Conservation (phyloP, 495 filamentous ascomycete genomes). For the Neurospora sp. region DNA sequence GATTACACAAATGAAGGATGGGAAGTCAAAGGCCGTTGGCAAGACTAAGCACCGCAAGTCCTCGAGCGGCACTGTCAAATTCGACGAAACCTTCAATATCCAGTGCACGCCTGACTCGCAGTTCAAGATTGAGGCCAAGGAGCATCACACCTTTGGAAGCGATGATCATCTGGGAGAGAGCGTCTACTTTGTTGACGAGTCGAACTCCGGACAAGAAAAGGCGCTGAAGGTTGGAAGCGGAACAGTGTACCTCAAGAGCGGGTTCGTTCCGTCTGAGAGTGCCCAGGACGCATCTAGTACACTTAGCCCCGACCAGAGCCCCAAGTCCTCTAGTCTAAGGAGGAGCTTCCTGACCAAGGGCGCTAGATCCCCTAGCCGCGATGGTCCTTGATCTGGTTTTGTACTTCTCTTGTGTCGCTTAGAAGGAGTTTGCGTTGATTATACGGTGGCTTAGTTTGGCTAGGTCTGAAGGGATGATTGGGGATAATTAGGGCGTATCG, state of each 20-base stretch:
- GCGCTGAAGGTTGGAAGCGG: constrained; percentile 57
- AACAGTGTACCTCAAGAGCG: constrained; percentile 54
- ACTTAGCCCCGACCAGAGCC: constrained; percentile 37
- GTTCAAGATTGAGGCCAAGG: constrained; percentile 76
- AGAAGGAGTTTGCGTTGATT: not conserved
- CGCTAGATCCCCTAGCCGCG: constrained; percentile 7
- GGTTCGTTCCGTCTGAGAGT: constrained; percentile 34
- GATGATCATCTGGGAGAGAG: constrained; percentile 75
- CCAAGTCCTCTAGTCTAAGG: constrained; percentile 39
- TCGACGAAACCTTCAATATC: constrained; percentile 69
- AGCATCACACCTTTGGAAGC: constrained; percentile 70
- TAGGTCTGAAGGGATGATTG: not conserved
- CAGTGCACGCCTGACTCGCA: constrained; percentile 70
- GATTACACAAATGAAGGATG: constrained; percentile 47
- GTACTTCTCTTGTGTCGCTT: not conserved
- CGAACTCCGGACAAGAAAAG: constrained; percentile 63
- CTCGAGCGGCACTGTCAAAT: constrained; percentile 47
- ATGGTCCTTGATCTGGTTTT: not conserved
- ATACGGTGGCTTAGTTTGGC: not conserved
- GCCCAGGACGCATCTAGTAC: constrained; percentile 4
- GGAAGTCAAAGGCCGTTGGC: constrained; percentile 67
- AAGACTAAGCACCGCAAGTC: constrained; percentile 80
- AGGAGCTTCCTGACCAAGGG: constrained; percentile 46
- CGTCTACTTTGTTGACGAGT: constrained; percentile 83
- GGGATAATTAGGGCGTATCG: not conserved